A percentile compares a stretch with the other conserved stretches of the same genome.
Conservation (phyloP, 306 rosid species). For the Mucuna pruriens region DNA sequence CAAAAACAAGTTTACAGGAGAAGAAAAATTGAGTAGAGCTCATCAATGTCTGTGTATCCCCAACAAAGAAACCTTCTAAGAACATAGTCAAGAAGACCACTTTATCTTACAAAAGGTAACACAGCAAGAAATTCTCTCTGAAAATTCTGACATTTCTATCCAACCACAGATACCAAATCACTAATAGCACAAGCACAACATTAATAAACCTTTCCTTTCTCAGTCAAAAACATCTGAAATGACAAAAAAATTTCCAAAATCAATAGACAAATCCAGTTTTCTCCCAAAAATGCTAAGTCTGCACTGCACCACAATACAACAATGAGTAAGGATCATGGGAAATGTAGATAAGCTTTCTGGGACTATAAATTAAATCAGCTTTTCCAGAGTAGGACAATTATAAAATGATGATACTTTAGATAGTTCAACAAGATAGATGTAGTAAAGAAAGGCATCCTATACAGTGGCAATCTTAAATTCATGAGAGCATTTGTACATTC, state of each 20-base stretch:
- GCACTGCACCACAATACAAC: not conserved
- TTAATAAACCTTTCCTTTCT: not conserved
- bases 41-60: not conserved
- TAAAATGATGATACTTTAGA: not conserved
- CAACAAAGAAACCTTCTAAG: not conserved
- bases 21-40: not conserved
- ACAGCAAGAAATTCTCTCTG: too few species aligned
- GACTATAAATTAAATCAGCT: not conserved
- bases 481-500: not conserved
- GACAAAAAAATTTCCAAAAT: not conserved
- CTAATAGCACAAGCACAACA: not conserved
- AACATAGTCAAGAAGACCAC: too few species aligned
- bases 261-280: not conserved
- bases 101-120: too few species aligned
- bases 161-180: not conserved
- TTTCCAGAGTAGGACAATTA: not conserved
- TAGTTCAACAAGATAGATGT: not conserved
- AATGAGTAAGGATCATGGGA: not conserved
- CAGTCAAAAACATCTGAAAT: not conserved
- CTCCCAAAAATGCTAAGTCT: not conserved
- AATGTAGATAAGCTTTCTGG: not conserved
- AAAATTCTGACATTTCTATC: not conserved
- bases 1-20: not conserved
- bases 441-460: constrained; percentile 3
- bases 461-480: constrained; percentile 3